Conservation (phyloP, 352 stramenopile genomes). For the Phytopythium kandeliae region DNA sequence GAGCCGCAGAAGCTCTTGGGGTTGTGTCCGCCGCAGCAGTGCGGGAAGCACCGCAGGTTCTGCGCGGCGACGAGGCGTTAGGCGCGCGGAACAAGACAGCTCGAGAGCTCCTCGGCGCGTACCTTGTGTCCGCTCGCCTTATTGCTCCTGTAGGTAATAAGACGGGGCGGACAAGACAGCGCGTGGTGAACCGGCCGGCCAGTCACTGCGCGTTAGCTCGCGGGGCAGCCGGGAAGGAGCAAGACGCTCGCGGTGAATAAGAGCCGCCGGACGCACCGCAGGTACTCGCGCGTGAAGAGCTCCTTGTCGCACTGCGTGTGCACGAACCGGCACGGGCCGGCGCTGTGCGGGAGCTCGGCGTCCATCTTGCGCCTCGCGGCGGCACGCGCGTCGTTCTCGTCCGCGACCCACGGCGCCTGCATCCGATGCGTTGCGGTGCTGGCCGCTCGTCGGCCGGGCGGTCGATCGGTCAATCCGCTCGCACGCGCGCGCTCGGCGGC, state of each 20-base stretch:
- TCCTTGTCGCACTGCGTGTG: conserved; percentile 73
- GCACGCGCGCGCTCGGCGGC: not conserved
- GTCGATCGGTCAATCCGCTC: not conserved
- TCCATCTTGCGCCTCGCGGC: conserved; percentile 1
- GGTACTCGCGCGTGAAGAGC: conserved; percentile 70
- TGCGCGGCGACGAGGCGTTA: conserved; percentile 5
- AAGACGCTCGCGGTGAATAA: too few species aligned
- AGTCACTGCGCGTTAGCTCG: too few species aligned
- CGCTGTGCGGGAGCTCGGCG: not conserved
- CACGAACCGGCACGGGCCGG: conserved; percentile 33
- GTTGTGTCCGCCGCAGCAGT: conserved; percentile 80
- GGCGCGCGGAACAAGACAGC: conserved; percentile 2
- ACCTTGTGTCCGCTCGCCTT: conserved; percentile 82
- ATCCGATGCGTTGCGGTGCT: not conserved
- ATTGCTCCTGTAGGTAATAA: conserved; percentile 52
- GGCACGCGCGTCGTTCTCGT: not conserved
- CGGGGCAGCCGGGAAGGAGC: not conserved
- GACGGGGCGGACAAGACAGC: not conserved
- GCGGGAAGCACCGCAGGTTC: conserved; percentile 79
- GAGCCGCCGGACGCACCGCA: conserved; percentile 38
- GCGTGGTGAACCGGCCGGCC: too few species aligned
- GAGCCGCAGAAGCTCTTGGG: conserved; percentile 84
- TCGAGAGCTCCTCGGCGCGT: too few species aligned
- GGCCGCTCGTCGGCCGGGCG: too few species aligned
- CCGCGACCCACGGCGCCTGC: not conserved